A percentile compares a stretch with the other conserved stretches of the same genome.
Evolutionary conservation across 169 alveolate species (phyloP).

Genomic region (Plasmodium relictum): DNA sequence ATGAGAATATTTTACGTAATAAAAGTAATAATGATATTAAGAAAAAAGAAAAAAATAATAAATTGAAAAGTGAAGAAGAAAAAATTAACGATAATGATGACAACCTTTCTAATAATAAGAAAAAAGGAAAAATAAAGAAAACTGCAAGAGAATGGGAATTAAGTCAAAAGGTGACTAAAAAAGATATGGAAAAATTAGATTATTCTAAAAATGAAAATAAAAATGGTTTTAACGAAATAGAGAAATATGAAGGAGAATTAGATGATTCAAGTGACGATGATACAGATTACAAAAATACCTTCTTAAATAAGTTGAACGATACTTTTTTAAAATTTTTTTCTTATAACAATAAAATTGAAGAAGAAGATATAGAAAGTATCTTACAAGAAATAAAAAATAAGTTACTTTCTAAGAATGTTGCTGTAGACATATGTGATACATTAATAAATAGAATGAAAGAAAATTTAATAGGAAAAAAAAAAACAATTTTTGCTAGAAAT

Average conservation of each 20-base stretch:
- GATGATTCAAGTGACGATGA: conserved; percentile 71
- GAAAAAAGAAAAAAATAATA: background rate
- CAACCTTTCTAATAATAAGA: conserved; percentile 15
- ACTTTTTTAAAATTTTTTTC: conserved; percentile 88
- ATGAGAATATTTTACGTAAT: background rate
- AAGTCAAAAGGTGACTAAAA: conserved; percentile 41
- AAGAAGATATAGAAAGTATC: conserved; percentile 90
- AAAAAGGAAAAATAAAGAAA: conserved; percentile 47
- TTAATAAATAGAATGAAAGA: conserved; percentile 89
- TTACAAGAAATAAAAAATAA: conserved; percentile 87
- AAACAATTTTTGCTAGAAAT: conserved; percentile 88
- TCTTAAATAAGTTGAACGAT: conserved; percentile 82
- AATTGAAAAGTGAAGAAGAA: conserved; percentile 1
- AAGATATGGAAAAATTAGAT: conserved; percentile 58
- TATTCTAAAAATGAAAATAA: conserved; percentile 37
- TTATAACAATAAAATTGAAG: conserved; percentile 88
- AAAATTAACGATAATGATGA: conserved; percentile 10
- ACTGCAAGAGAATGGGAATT: conserved; percentile 76
- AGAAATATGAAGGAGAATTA: conserved; percentile 45
- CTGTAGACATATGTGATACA: conserved; percentile 91
- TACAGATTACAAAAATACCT: conserved; percentile 13
- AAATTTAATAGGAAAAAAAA: conserved; percentile 89
- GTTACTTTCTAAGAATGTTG: conserved; percentile 93
- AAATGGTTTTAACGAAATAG: background rate
- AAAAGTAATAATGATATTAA: background rate